A percentile compares a stretch with the other conserved stretches of the same genome.
These are phyloP conservation scores for Ochetophila trinervis DNA, from an alignment of 306 rosid species.

Conservation along the genomic window DNA sequence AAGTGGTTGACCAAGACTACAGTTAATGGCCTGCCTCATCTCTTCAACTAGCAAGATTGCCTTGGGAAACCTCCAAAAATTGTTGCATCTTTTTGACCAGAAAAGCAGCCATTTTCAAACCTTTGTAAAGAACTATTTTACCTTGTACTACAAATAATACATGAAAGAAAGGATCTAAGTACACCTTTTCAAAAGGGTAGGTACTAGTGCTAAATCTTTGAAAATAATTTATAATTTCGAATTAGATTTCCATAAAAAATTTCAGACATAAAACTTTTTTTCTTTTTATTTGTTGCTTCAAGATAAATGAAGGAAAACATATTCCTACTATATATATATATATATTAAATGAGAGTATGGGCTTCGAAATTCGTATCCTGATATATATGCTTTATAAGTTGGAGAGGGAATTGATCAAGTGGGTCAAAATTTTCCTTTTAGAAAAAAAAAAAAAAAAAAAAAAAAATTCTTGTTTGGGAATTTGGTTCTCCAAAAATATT, in stretches of 20 bases:
- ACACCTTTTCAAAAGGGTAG: slow-evolving; percentile 2
- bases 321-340: neutral
- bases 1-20: neutral
- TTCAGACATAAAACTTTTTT: no score
- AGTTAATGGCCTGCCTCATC: neutral
- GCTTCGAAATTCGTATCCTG: slow-evolving; percentile 9
- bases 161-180: neutral
- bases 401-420: neutral
- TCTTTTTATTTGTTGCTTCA: no score
- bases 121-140: neutral
- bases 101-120: neutral
- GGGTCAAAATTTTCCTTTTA: slow-evolving; percentile 4
- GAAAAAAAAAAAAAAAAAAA: neutral
- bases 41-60: neutral
- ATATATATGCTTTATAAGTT: slow-evolving; percentile 1
- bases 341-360: neutral
- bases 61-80: neutral
- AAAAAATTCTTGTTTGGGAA: neutral
- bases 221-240: neutral
- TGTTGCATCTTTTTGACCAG: slow-evolving; percentile 1
- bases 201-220: slow-evolving; percentile 1
- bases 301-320: neutral
- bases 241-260: neutral
- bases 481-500: slow-evolving; percentile 25
- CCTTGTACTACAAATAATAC: neutral